Base-by-base conservation (phyloP, 2,329 filamentous ascomycete species). In the Fusarium palustre region DNA sequence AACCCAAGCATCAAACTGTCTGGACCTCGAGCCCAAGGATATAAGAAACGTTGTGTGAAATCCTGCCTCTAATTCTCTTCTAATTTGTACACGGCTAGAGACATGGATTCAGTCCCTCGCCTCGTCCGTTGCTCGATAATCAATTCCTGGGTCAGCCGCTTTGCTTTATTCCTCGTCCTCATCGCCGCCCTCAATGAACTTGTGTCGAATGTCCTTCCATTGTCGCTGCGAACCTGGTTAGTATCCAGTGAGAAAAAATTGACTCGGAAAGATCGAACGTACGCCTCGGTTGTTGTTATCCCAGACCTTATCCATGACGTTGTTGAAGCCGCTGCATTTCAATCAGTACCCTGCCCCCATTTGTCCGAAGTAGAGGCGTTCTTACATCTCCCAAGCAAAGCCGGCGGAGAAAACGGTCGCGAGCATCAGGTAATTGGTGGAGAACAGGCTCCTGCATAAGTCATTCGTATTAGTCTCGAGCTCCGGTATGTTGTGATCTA, bases 151-250 rank as follows among this genome's bases (percentile, higher is more conserved):
- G 45, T 46, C 55, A 54, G 50, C 54, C 59, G 48, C 53, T 62
- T 56, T 71, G 48, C 54, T 62, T 56, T 71, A 66, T 73, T 71
- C 66, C 66, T 69, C 72, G 62, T 74, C 77, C 74, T 83, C 81
- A 71, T 92, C 90, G 59, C 85, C 88, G 64, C 86, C 86, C 83
- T 92, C 83, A 77, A 97, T 81, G 82, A 97, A 99, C 83, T 88
- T 91, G 81, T 90, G 85, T 85, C 97, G 95, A 86, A 99, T 97
- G 81, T 99, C 96, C 88, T 97, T 97, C 96, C 96, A 98, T 97
- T 97, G 95, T 78, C 95, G 93, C 95, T 98, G 71, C 31, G 24
- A 50, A 54, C 24, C 42, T 12, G 69, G 20, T 80, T 74, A 80
- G 78, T 69, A 71, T 50, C 52, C 49, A 39, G 31, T 47, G 49